Evolutionary conservation across 2,329 filamentous ascomycete species (phyloP), one percentile per base, ranked within the genome.

Genomic region (Cladophialophora chaetospira): DNA sequence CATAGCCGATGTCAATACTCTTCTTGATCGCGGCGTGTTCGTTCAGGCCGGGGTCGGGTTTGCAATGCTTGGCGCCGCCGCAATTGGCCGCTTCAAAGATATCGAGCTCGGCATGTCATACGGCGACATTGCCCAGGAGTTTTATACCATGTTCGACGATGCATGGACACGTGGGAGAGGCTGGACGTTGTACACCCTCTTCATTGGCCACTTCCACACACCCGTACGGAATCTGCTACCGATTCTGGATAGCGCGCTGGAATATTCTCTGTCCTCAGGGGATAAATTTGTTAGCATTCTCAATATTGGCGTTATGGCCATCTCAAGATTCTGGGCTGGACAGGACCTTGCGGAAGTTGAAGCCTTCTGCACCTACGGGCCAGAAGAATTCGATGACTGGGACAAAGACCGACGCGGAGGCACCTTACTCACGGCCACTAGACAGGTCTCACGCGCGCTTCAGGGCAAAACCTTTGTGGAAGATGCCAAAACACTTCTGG

Each of bases 301-400:
- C 25, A 84, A 83, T 60, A 70, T 85, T 19, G 83, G 82, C 1
- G 74, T 82, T n/a, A 79, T 81, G 69, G 82, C 82, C 11, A 75
- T 81, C 50, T 79, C 79, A 47, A 77, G 79, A 36, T 71, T 86
- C 8, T 84, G 78, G 71, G 73, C 81, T 4, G 81, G 80, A 8
- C 77, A 84, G 57, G 82, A 86, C 60, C 72, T 85, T 55, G 73
- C 73, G 4, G 82, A 86, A 51, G 67, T 85, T 8, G 83, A 86
- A 65, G 70, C 73, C 1, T 85, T 80, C 68, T 81, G 84, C 63
- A 74, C 75, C 15, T 81, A 84, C 35, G 75, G 78, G 2, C 76
- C 81, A 1, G 76, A 84, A 42, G 83, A 85, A 54, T 79, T 83
- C 61, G 76, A 77, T 5, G 77, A 80, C 15, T 86, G 82, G 83